Percentiles rank a stretch among this genome's conserved stretches.
Conservation (phyloP, 176 grass and related monocot species). For the Stipa capillata region DNA sequence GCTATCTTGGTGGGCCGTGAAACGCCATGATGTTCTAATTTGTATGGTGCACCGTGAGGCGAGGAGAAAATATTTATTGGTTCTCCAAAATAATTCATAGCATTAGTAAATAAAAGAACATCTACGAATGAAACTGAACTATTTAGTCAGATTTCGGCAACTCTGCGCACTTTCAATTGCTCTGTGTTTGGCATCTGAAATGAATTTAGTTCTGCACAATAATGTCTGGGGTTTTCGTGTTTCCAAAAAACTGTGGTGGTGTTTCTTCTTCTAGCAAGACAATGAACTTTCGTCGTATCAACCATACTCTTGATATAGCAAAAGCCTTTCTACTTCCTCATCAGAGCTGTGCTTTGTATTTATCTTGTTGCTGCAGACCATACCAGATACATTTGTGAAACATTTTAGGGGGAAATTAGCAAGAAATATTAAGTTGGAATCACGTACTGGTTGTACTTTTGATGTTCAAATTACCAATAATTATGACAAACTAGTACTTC, state of each 20-base stretch:
- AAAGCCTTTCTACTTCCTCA: background rate
- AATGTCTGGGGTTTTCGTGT: no score
- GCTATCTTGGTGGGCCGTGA: no score
- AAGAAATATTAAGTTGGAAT: background rate
- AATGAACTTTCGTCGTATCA: background rate
- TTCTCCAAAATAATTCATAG: background rate
- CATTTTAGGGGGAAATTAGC: background rate
- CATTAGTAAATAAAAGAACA: background rate
- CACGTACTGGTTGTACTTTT: background rate
- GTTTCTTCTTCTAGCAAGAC: background rate
- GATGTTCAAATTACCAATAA: background rate
- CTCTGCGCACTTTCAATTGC: background rate
- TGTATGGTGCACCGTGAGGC: background rate
- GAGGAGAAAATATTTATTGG: background rate
- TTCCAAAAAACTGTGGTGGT: background rate
- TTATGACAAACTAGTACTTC: background rate
- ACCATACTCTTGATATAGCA: background rate
- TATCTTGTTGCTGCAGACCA: background rate
- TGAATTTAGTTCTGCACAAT: no score
- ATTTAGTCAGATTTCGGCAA: background rate
- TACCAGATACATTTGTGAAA: background rate
- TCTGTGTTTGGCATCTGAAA: background rate
- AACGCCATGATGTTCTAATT: no score
- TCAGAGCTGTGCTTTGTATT: background rate
- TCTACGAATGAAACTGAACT: background rate